Base-by-base conservation (phyloP, 129 eudicot genomes). In the Tagetes erecta region DNA sequence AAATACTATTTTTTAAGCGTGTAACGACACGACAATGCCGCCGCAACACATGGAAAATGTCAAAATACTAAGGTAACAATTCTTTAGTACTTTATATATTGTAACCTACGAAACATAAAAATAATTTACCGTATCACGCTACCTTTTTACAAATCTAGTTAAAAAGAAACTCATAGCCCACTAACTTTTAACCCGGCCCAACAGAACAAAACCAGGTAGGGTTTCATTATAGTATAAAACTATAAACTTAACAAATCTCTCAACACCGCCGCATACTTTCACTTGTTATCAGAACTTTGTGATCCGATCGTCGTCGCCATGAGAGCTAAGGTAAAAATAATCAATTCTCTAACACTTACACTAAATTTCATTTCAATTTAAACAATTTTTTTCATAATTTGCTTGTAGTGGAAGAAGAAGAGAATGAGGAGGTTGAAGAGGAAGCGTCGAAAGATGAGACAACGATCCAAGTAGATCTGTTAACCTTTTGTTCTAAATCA, bases 361-460 rank as follows among this genome's bases (percentile, higher is more conserved):
- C 2, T 4, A 51, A 12, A 27, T 52, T 14, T n/a, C 59, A 4
- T 52, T 52, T 52, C 59, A 52, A 52, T 4, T 52, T n/a, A 2
- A n/a, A 3, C 7, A 20, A 20, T 20, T 20, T 20, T 20, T 20
- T 20, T 20, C 27, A 20, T 20, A 20, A 20, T 20, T 20, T 20
- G 27, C 27, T 33, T 9, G 64, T 78, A 84, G 88, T 84, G 85
- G 88, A 84, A 84, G 88, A 84, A 84, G 83, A 84, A 84, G 85
- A 77, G 87, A 39, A 83, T 83, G 87, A 83, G 87, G 84, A 75
- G 84, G 53, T 76, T 80, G 87, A 84, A 84, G 83, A 84, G 88
- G 85, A 84, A 84, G 85, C 85, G 88, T 47, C 78, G 85, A 81
- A 84, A 84, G 88, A 84, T 84, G 88, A 81, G 88, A 58, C 65